Percentiles rank a stretch among this genome's conserved stretches.
phyloP scores from a whole-genome alignment of 2,329 filamentous ascomycete species.

The Pyrenophora seminiperda region DNA sequence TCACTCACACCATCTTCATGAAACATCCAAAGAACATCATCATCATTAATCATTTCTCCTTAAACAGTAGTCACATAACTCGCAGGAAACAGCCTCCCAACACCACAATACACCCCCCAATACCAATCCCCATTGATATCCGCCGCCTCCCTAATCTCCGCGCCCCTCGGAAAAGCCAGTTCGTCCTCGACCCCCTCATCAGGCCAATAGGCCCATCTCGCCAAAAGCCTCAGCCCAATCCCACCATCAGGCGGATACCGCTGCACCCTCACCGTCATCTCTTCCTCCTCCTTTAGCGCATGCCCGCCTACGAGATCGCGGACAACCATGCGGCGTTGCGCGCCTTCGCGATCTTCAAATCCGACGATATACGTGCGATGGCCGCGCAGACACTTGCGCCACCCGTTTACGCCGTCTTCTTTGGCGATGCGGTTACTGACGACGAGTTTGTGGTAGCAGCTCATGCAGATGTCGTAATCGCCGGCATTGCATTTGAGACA shows the following conservation, averaged over 20 bases:
- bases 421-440: slow-evolving; percentile 67
- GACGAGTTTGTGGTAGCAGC: slow-evolving; percentile 75
- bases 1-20: no score
- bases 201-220: slow-evolving; percentile 81
- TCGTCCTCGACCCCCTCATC: slow-evolving; percentile 70
- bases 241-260: slow-evolving; percentile 78
- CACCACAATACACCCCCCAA: slow-evolving; percentile 82
- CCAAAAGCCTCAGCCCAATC: slow-evolving; percentile 65
- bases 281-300: slow-evolving; percentile 65
- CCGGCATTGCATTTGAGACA: slow-evolving; percentile 77
- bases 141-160: slow-evolving; percentile 81
- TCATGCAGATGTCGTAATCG: slow-evolving; percentile 84
- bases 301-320: slow-evolving; percentile 78
- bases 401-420: slow-evolving; percentile 79
- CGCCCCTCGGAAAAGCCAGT: slow-evolving; percentile 79
- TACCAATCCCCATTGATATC: slow-evolving; percentile 93
- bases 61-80: slow-evolving; percentile 61
- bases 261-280: slow-evolving; percentile 25
- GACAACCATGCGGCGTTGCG: slow-evolving; percentile 70
- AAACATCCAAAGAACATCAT: no score
- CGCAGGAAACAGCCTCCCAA: slow-evolving; percentile 78
- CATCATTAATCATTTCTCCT: neutral
- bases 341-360: slow-evolving; percentile 71
- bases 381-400: slow-evolving; percentile 78
- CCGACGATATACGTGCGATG: slow-evolving; percentile 85